Conservation (phyloP, 1,284 basidiomycete species). For the Apiotrichum domesticum region DNA sequence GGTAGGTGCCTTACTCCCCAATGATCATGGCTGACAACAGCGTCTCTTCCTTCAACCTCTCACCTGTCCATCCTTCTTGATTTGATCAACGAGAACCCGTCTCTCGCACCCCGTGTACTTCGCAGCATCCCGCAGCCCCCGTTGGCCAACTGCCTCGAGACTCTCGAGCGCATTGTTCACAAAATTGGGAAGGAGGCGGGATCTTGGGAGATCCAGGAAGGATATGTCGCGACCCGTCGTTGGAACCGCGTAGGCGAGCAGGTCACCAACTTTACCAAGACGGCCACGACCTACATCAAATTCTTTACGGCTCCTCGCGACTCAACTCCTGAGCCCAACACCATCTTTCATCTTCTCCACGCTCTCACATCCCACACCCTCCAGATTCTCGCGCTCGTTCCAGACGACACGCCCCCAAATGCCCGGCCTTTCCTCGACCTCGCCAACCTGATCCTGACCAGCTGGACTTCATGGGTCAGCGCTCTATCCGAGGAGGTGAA, state of each 20-base stretch:
- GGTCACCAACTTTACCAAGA: slow-evolving; percentile 26
- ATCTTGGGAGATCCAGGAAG: slow-evolving; percentile 17
- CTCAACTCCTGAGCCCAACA: slow-evolving; percentile 18
- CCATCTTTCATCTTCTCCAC: slow-evolving; percentile 32
- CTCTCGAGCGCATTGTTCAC: slow-evolving; percentile 25
- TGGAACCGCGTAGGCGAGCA: slow-evolving; percentile 32
- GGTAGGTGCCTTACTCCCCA: slow-evolving; percentile 22
- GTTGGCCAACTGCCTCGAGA: slow-evolving; percentile 28
- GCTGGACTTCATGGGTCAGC: slow-evolving; percentile 33
- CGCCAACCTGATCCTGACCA: slow-evolving; percentile 27
- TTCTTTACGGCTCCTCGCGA: slow-evolving; percentile 25
- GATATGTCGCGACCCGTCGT: slow-evolving; percentile 17
- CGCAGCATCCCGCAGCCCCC: slow-evolving; percentile 35
- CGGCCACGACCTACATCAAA: slow-evolving; percentile 36
- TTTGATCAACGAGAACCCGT: slow-evolving; percentile 32
- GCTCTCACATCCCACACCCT: slow-evolving; percentile 26
- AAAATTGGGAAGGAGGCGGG: slow-evolving; percentile 20
- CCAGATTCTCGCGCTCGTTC: slow-evolving; percentile 28
- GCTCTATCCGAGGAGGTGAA: slow-evolving; percentile 36
- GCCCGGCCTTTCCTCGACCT: slow-evolving; percentile 27
- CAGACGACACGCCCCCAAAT: slow-evolving; percentile 16
- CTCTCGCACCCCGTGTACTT: slow-evolving; percentile 26
- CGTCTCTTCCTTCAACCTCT: slow-evolving; percentile 34
- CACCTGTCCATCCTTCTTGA: slow-evolving; percentile 39
- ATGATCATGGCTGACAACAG: slow-evolving; percentile 11